These are phyloP conservation scores for Xylaria sp. DNA, from an alignment of 2,329 filamentous ascomycete genomes.

Conservation along the genomic window DNA sequence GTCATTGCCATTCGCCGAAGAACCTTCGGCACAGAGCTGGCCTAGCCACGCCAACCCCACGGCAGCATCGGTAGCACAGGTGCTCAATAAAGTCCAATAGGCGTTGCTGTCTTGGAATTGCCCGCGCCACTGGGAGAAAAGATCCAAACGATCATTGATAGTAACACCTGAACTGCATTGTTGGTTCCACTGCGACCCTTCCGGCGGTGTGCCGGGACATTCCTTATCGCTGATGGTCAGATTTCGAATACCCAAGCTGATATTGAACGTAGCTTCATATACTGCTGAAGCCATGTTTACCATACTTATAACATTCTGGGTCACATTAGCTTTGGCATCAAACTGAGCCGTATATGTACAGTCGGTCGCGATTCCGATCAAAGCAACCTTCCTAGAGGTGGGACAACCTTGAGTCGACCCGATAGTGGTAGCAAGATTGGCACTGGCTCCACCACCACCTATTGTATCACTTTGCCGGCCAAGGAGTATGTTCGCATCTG, in stretches of 20 bases:
- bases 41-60: slow-evolving; percentile 94
- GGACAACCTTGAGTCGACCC: slow-evolving; percentile 86
- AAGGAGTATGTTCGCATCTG: slow-evolving; percentile 70
- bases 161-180: slow-evolving; percentile 67
- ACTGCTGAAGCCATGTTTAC: slow-evolving; percentile 87
- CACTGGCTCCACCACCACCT: slow-evolving; percentile 76
- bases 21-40: slow-evolving; percentile 73
- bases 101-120: slow-evolving; percentile 78
- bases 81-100: slow-evolving; percentile 90
- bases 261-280: slow-evolving; percentile 92
- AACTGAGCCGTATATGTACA: slow-evolving; percentile 84
- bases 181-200: slow-evolving; percentile 82
- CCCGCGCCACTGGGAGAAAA: slow-evolving; percentile 90
- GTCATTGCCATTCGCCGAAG: slow-evolving; percentile 63
- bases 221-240: slow-evolving; percentile 74
- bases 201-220: slow-evolving; percentile 74
- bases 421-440: slow-evolving; percentile 79
- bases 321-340: slow-evolving; percentile 66
- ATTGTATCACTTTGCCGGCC: slow-evolving; percentile 69
- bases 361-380: slow-evolving; percentile 91
- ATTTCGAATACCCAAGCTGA: slow-evolving; percentile 88
- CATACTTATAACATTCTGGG: slow-evolving; percentile 77
- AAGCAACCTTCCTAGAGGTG: slow-evolving; percentile 84
- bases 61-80: slow-evolving; percentile 79
- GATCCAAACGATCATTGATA: slow-evolving; percentile 80